Conservation (phyloP, 208 protist species). For the Tritrichomonas musculus region DNA sequence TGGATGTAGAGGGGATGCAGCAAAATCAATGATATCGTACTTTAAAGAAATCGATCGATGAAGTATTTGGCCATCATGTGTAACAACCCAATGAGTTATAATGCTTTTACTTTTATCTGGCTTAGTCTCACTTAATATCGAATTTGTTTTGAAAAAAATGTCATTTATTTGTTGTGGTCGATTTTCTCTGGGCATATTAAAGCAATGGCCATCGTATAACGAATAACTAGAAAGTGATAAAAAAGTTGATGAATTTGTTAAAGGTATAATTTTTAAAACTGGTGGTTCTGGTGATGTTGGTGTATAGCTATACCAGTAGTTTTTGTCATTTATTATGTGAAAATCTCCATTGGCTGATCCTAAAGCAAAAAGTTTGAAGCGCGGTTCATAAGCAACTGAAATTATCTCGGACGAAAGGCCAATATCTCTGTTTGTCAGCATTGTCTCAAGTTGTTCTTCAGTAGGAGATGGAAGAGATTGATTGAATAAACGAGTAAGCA, state of each 20-base stretch:
- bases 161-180: neutral
- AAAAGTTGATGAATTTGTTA: neutral
- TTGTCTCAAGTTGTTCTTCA: neutral
- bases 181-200: neutral
- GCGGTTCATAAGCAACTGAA: neutral
- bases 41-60: neutral
- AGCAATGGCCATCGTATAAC: too few relatives aligned
- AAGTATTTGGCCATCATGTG: neutral
- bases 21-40: neutral
- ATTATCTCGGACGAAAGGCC: neutral
- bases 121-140: neutral
- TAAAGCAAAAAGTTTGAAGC: neutral
- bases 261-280: neutral
- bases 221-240: neutral
- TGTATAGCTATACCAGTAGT: neutral
- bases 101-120: neutral
- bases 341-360: neutral
- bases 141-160: neutral
- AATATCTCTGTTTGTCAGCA: neutral
- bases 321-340: neutral
- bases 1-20: neutral
- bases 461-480: neutral
- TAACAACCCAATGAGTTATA: conserved; percentile 17
- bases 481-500: neutral
- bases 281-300: neutral